A percentile compares a stretch with the other conserved stretches of the same genome.
phyloP scores from a whole-genome alignment of 306 rosid genomes.

The Glycine latifolia region DNA sequence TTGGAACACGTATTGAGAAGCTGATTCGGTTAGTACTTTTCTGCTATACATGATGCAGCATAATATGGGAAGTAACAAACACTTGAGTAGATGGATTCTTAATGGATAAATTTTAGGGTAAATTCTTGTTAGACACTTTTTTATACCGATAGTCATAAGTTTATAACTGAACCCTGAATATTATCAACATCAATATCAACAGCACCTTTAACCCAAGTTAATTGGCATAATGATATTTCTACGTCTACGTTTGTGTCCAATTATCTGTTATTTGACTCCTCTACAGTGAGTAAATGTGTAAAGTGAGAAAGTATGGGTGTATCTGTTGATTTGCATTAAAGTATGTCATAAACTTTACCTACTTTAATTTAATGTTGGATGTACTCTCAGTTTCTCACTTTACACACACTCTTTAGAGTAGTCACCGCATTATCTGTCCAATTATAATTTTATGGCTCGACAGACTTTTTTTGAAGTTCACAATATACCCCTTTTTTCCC shows the following conservation, averaged over 20 bases:
- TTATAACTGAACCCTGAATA: conserved; percentile 9
- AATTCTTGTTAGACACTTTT: conserved; percentile 14
- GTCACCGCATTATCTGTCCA: not conserved
- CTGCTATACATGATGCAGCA: conserved; percentile 32
- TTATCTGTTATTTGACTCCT: not conserved
- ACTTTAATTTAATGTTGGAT: not conserved
- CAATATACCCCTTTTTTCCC: not conserved
- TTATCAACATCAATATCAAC: too few relatives aligned
- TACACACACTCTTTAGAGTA: not conserved
- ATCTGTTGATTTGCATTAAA: too few relatives aligned
- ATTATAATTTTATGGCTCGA: not conserved
- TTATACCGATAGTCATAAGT: not conserved
- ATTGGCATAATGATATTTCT: conserved; percentile 22
- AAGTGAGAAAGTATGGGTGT: too few relatives aligned
- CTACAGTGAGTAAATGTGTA: too few relatives aligned
- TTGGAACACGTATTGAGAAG: conserved; percentile 96
- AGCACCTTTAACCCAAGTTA: too few relatives aligned
- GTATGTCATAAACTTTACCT: not conserved
- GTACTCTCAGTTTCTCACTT: not conserved
- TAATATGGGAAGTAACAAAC: conserved; percentile 4
- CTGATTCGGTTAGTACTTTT: conserved; percentile 74
- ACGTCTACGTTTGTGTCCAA: conserved; percentile 1
- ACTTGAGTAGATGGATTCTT: conserved; percentile 10
- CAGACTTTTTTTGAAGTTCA: not conserved
- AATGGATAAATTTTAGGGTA: conserved; percentile 27